Percentiles rank a stretch among this genome's conserved stretches.
These are phyloP conservation scores for Myriosclerotinia duriaeana DNA, from an alignment of 2,329 filamentous ascomycete genomes.

Conservation along the genomic window DNA sequence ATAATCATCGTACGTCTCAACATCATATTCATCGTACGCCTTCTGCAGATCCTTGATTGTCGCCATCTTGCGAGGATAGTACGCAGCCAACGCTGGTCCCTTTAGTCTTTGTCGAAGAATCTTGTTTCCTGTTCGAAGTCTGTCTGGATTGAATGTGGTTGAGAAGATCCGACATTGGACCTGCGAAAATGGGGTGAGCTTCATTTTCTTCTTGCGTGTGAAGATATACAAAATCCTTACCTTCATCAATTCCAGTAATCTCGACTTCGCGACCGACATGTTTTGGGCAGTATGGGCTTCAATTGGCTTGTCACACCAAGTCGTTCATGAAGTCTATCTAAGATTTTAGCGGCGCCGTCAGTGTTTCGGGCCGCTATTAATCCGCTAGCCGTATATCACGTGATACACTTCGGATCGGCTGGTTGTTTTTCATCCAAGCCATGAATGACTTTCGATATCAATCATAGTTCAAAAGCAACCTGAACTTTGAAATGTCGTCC, in stretches of 20 bases:
- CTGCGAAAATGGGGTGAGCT: conserved; percentile 48
- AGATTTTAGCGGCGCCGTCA: conserved; percentile 5
- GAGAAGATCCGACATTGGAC: conserved; percentile 89
- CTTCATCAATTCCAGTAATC: conserved; percentile 74
- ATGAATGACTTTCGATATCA: neutral
- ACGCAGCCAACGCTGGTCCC: conserved; percentile 79
- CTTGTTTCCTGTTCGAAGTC: conserved; percentile 83
- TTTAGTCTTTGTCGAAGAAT: conserved; percentile 83
- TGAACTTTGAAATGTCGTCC: conserved; percentile 5
- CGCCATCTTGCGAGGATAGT: conserved; percentile 74
- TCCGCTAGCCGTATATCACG: neutral
- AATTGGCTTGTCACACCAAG: conserved; percentile 1
- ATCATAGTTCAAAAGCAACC: neutral
- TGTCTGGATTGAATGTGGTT: conserved; percentile 84
- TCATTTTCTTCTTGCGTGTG: neutral
- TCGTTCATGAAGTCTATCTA: neutral
- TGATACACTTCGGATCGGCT: neutral
- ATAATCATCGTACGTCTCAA: conserved; percentile 60
- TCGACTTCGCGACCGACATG: conserved; percentile 62
- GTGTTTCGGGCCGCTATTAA: neutral
- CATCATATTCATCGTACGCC: conserved; percentile 49
- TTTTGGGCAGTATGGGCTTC: conserved; percentile 44
- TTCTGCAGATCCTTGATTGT: conserved; percentile 70
- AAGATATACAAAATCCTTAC: conserved; percentile 46
- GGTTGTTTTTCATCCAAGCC: neutral